Evolutionary conservation across 192 early-diverging fungal genomes (phyloP), one percentile per base, ranked within the genome.

Genomic region (Cladochytrium replicatum): DNA sequence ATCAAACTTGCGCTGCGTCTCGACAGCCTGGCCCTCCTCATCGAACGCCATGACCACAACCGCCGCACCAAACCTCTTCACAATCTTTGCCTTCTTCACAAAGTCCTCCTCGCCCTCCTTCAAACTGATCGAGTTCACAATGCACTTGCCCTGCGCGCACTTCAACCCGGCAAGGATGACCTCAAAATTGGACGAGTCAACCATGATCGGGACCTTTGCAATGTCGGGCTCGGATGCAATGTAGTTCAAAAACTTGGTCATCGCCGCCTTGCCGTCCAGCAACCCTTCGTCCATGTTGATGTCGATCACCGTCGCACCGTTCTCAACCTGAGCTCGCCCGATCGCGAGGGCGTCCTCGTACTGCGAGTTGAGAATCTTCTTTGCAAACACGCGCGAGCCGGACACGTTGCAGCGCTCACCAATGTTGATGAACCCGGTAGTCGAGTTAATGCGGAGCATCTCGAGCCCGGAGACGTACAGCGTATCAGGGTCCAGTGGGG

Each of bases 21-120:
- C 81, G 52, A 83, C 89, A 4, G 93, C 91, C 70, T 94, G 91
- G 48, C 93, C 93, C 6, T 68, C 72, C 69, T 97, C 93, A 57
- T 97, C 93, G 69, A 97, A 93, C 55, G 93, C 93, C 91, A 97
- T 93, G 37, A 92, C 89, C 19, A 97, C 86, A 11, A 93, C 88
- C 8, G 91, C 93, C 17, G 93, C 93, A 63, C 93, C 93, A 53
- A 88, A 93, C 17, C 93, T 73, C 50, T 77, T 82, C 57, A 93
- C 80, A 27, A 93, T 81, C 32, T 75, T 79, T 0, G 89, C 93
- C 66, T 93, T 91, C 51, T 83, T 83, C 47, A 93, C 69, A 58
- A 94, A 97, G 50, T 93, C 93, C 25, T 62, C 84, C 51, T 89
- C 87, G 47, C 93, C 93, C 58, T 91, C 93, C 67, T 97, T 97